Conservation (phyloP, 2,329 filamentous ascomycete genomes). For the Tolypocladium nubicola region DNA sequence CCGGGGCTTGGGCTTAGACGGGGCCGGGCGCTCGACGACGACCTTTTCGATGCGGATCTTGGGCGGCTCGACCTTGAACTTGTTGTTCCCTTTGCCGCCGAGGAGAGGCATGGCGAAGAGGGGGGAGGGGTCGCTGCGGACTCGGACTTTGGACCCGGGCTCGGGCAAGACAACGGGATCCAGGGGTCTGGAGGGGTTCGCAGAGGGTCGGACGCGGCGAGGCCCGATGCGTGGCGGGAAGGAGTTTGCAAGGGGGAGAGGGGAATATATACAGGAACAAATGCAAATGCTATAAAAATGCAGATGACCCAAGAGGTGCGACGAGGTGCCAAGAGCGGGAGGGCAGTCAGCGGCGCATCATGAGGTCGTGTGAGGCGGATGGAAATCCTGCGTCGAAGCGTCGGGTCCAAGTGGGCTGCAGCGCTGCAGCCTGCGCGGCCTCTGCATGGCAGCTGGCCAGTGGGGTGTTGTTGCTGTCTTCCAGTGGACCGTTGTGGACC, state of each 20-base stretch:
- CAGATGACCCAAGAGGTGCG: background rate
- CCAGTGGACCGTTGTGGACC: too few relatives aligned
- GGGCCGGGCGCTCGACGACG: constrained; percentile 26
- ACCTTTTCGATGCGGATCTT: constrained; percentile 43
- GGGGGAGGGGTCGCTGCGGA: background rate
- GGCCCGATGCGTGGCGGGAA: background rate
- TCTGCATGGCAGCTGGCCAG: background rate
- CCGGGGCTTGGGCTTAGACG: constrained; percentile 22
- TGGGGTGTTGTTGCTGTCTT: background rate
- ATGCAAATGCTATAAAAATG: background rate
- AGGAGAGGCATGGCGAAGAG: constrained; percentile 25
- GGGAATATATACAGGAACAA: background rate
- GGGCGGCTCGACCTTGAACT: constrained; percentile 40
- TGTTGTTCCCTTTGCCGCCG: constrained; percentile 28
- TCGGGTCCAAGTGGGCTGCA: background rate
- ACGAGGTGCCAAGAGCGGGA: background rate
- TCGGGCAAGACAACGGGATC: background rate
- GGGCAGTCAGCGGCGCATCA: background rate
- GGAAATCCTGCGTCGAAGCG: background rate
- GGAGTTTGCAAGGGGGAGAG: background rate
- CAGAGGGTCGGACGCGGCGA: background rate
- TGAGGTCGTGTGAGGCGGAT: background rate
- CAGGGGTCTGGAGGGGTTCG: background rate
- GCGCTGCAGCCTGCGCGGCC: background rate
- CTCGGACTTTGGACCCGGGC: background rate